A percentile compares a stretch with the other conserved stretches of the same genome.
phyloP scores from a whole-genome alignment of 1,139 yeast genomes.

The Lodderomyces theae region DNA sequence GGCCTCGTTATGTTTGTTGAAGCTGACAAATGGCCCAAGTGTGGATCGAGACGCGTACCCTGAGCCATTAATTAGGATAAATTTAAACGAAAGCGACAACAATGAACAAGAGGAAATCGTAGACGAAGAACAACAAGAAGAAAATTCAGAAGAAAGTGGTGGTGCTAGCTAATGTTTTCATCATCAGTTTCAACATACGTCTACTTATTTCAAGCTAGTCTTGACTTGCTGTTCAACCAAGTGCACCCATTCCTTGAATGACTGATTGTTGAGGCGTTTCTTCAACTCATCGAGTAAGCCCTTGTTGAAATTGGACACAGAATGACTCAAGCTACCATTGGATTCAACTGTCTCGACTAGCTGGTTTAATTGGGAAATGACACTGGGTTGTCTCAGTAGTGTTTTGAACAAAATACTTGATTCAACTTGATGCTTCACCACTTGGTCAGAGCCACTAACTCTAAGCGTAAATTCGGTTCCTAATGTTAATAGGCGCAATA shows the following conservation, averaged over 20 bases:
- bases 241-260: constrained; percentile 28
- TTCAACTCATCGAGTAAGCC: constrained; percentile 15
- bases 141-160: background rate
- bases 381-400: constrained; percentile 17
- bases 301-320: constrained; percentile 14
- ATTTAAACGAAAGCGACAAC: constrained; percentile 24
- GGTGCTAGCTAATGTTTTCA: background rate
- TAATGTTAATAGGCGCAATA: constrained; percentile 61
- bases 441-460: constrained; percentile 48
- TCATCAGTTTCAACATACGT: background rate
- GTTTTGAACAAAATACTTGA: constrained; percentile 50
- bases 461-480: constrained; percentile 52
- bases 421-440: constrained; percentile 36
- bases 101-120: constrained; percentile 9
- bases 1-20: constrained; percentile 60
- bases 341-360: constrained; percentile 7
- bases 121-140: too few species aligned
- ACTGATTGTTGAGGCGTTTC: constrained; percentile 17
- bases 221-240: constrained; percentile 21
- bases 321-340: background rate
- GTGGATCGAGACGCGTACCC: constrained; percentile 49
- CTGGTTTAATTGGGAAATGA: constrained; percentile 14
- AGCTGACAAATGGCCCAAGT: constrained; percentile 44
- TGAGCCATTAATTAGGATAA: constrained; percentile 65
- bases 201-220: constrained; percentile 6